Evolutionary conservation across 2,329 filamentous ascomycete genomes (phyloP).

Genomic region (Bertia moriformis): DNA sequence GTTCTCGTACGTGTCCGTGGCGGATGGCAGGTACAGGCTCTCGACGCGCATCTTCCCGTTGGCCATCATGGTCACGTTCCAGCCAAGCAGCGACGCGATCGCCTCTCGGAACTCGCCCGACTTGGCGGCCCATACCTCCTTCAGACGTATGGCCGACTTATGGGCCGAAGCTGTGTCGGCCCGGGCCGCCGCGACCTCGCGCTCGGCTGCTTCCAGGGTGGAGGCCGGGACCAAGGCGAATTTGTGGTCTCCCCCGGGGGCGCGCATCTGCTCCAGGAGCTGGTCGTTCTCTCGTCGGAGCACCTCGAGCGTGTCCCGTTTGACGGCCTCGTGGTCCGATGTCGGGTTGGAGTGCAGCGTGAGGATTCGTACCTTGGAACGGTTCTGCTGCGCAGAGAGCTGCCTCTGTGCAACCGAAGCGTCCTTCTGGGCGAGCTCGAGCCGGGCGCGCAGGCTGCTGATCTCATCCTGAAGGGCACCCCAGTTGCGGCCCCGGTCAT

Average conservation of each 20-base stretch:
- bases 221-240: conserved; percentile 60
- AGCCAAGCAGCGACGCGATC: conserved; percentile 80
- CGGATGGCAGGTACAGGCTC: conserved; percentile 63
- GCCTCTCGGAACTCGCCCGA: conserved; percentile 90
- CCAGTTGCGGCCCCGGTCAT: too few relatives aligned
- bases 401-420: conserved; percentile 60
- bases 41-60: conserved; percentile 92
- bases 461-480: conserved; percentile 68
- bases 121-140: conserved; percentile 85
- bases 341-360: conserved; percentile 84
- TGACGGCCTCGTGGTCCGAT: conserved; percentile 69
- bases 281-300: conserved; percentile 75
- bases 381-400: conserved; percentile 48
- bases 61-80: conserved; percentile 91
- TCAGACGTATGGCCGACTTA: conserved; percentile 72
- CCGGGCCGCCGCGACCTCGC: conserved; percentile 60
- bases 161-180: conserved; percentile 58
- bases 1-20: conserved; percentile 55
- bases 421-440: conserved; percentile 61
- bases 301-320: conserved; percentile 62
- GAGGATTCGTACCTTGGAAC: conserved; percentile 67
- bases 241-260: conserved; percentile 19
- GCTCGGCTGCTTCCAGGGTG: conserved; percentile 61
- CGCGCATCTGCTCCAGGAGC: conserved; percentile 59
- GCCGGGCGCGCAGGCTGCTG: conserved; percentile 51